Conservation (phyloP, 176 grass and related monocot species). For the Raddia distichophylla region DNA sequence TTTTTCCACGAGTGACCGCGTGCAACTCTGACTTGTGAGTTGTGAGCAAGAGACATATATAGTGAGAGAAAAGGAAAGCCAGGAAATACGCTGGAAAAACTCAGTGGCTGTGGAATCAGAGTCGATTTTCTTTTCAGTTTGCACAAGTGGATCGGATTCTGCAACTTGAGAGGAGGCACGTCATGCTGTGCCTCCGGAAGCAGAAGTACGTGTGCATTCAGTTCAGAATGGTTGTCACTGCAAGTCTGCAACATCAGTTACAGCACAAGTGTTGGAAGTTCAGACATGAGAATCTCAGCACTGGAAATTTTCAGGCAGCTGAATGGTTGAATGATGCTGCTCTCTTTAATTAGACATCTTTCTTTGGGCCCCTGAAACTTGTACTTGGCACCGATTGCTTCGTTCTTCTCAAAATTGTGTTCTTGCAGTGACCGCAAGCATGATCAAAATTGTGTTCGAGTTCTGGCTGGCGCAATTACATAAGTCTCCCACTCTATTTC, state of each 20-base stretch:
- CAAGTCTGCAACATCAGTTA: not conserved
- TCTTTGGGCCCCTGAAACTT: too few species aligned
- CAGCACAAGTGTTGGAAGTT: not conserved
- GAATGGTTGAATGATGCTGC: not conserved
- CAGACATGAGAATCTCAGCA: not conserved
- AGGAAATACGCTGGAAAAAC: not conserved
- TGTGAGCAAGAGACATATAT: constrained; percentile 26
- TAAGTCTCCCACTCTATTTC: too few species aligned
- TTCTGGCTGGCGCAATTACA: too few species aligned
- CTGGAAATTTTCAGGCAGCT: not conserved
- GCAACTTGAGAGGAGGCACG: constrained; percentile 20
- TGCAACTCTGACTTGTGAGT: constrained; percentile 23
- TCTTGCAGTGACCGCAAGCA: too few species aligned
- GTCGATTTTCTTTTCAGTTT: not conserved
- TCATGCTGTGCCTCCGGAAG: not conserved
- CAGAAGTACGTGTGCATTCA: not conserved
- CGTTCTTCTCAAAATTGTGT: too few species aligned
- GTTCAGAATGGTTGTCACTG: not conserved
- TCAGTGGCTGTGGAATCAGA: constrained; percentile 30
- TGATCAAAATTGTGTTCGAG: too few species aligned
- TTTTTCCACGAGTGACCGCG: constrained; percentile 20
- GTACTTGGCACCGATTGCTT: not conserved
- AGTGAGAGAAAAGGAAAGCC: constrained; percentile 38
- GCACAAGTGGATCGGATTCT: constrained; percentile 11
- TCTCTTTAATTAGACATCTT: too few species aligned